These are phyloP conservation scores for Salix dunnii DNA, from an alignment of 345 rosid genomes.

Conservation along the genomic window DNA sequence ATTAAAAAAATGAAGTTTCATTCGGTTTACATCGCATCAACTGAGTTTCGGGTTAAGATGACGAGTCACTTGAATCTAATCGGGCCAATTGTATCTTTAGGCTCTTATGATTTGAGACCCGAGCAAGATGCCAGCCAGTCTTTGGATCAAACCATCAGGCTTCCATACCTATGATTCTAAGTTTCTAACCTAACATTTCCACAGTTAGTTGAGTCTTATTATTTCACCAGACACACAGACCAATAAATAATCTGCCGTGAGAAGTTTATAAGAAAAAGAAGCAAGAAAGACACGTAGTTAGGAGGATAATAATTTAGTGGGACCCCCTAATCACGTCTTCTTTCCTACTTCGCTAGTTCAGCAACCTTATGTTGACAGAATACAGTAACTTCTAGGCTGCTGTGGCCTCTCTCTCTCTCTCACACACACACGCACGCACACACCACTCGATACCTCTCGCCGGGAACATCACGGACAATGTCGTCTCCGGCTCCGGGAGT, in stretches of 20 bases:
- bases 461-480: slow-evolving; percentile 17
- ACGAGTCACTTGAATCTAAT: no score
- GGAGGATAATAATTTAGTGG: background rate
- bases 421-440: background rate
- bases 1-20: no score
- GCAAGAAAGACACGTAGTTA: background rate
- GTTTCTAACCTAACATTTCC: no score
- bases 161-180: no score
- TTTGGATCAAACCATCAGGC: no score
- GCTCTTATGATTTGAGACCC: no score
- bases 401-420: background rate
- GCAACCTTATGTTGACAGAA: background rate
- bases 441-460: background rate
- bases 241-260: background rate
- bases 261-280: background rate
- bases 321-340: background rate
- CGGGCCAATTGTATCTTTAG: no score
- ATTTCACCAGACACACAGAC: no score
- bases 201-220: no score
- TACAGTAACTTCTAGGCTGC: background rate
- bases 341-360: background rate
- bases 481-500: slow-evolving; percentile 12
- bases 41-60: no score
- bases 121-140: no score
- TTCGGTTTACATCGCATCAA: no score